Base-by-base conservation (phyloP, 805 yeast genomes). In the Nadsonia fulvescens region DNA sequence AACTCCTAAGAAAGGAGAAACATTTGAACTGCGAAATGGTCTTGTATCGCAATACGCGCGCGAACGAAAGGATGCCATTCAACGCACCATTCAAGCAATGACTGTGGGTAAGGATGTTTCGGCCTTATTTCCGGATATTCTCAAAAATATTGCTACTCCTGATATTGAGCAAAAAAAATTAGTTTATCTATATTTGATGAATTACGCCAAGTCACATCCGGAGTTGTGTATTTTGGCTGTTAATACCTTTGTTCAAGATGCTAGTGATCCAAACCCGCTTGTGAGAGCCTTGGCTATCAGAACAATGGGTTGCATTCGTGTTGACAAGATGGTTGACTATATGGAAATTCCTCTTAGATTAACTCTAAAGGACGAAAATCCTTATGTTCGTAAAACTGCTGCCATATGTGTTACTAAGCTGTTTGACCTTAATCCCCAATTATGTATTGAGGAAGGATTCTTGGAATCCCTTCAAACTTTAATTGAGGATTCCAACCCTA, bases 281-380 rank as follows among this genome's bases (percentile, higher is more conserved):
- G 83, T 89, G 14, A 63, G 96, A 29, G 93, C 96, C 1, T 65
- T 89, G 53, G 96, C 99, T 1, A 83, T 89, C 32, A 67, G 98
- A 44, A 89, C 99, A 8, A 89, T 89, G 99, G 96, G 98, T 1
- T 86, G 95, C 55, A 82, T 89, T 26, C 60, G 96, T 23, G 96
- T 89, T 11, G 92, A 78, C 44, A 83, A 77, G 49, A 83, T 89
- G 70, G 78, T 82, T 22, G 96, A 86, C 46, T 89, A 89, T 47
- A 68, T 89, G 70, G 89, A 81, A 36, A 71, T 74, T 12, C 98
- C 98, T 1, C 57, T 89, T 36, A 70, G 72, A 35, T 64, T 77
- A 40, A 83, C 96, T 1, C 56, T 89, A 39, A 62, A 59, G 32
- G 98, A 89, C 53, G 95, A 83, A 43, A 83, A 83, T 46, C 96